Evolutionary conservation across 768 basidiomycete species (phyloP), one percentile per base, ranked within the genome.

Genomic region (Dioszegia crocea): DNA sequence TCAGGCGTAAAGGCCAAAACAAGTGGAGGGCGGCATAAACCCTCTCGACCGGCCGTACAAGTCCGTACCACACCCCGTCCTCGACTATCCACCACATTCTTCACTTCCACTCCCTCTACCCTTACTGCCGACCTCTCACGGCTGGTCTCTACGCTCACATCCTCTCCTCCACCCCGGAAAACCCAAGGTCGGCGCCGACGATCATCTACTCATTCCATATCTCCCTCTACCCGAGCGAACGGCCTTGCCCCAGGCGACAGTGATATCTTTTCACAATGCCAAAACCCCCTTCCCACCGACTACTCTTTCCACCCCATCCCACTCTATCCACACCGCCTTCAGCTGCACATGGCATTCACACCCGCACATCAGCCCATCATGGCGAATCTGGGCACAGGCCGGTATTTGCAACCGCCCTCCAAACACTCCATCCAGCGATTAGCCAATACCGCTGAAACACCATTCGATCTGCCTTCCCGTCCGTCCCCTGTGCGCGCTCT

Each of bases 291-390:
- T 14, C 27, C 41, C 21, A 44, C 17, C 9, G 54, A 56, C 27
- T 56, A 56, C 43, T 21, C 41, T 19, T 56, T 56, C 43, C 41
- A 33, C 2, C 54, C 54, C 14, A 44, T 56, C n/a, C 43, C 54
- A 16, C 40, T 56, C 19, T 56, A 56, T 30, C 54, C 54, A 19
- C 10, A 31, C 2, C 54, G 27, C 2, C 21, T 56, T 4, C 41
- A 44, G 17, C 23, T 56, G 16, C 54, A 56, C 30, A 16, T 44
- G 29, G 44, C 54, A 11, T 45, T 56, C 17, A 44, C 44, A 19
- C 54, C 54, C 5, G 2, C 40, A 21, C 54, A 56, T 56, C 40
- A 44, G 19, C 54, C 54, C 3, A 56, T 56, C 5, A 44, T 46
- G 40, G 44, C 44, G 17, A 56, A 56, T 43, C 17, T 56, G 6